Evolutionary conservation across 805 yeast genomes (phyloP).

Genomic region (Yamadazyma phyllophila): DNA sequence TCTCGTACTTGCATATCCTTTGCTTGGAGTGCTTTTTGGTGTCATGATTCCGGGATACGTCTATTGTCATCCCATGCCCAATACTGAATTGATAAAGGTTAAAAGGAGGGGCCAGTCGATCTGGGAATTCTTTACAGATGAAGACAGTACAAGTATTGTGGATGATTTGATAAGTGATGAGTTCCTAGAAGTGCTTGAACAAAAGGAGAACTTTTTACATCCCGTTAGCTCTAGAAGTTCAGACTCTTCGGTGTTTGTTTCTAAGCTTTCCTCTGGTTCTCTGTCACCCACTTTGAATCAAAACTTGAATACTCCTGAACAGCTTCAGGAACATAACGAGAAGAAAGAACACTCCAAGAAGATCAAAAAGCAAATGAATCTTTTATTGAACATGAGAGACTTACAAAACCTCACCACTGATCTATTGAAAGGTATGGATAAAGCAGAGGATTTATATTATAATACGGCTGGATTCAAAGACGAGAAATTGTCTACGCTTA

Average conservation of each 20-base stretch:
- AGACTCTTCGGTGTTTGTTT: slow-evolving; percentile 14
- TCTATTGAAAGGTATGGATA: slow-evolving; percentile 48
- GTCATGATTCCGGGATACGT: slow-evolving; percentile 70
- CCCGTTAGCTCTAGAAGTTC: slow-evolving; percentile 17
- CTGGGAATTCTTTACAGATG: slow-evolving; percentile 37
- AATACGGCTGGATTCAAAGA: slow-evolving; percentile 71
- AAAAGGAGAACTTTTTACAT: slow-evolving; percentile 7
- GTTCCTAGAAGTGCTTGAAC: slow-evolving; percentile 12
- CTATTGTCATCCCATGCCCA: slow-evolving; percentile 60
- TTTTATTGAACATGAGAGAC: slow-evolving; percentile 66
- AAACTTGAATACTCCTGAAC: slow-evolving; percentile 11
- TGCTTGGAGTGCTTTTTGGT: slow-evolving; percentile 51
- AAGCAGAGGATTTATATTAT: slow-evolving; percentile 52
- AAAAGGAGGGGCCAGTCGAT: slow-evolving; percentile 55
- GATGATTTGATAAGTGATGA: slow-evolving; percentile 29
- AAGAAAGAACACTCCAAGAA: slow-evolving; percentile 17
- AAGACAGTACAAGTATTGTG: slow-evolving; percentile 31
- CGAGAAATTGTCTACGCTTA: slow-evolving; percentile 61
- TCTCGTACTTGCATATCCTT: slow-evolving; percentile 61
- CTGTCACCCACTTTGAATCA: slow-evolving; percentile 1
- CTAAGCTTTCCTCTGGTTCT: slow-evolving; percentile 3
- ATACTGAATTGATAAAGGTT: slow-evolving; percentile 43
- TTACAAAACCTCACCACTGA: slow-evolving; percentile 64
- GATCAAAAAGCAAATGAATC: slow-evolving; percentile 37
- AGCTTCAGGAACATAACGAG: slow-evolving; percentile 10